A percentile compares a stretch with the other conserved stretches of the same genome.
Conservation (phyloP, 208 protist genomes). For the Leishmania lainsoni region DNA sequence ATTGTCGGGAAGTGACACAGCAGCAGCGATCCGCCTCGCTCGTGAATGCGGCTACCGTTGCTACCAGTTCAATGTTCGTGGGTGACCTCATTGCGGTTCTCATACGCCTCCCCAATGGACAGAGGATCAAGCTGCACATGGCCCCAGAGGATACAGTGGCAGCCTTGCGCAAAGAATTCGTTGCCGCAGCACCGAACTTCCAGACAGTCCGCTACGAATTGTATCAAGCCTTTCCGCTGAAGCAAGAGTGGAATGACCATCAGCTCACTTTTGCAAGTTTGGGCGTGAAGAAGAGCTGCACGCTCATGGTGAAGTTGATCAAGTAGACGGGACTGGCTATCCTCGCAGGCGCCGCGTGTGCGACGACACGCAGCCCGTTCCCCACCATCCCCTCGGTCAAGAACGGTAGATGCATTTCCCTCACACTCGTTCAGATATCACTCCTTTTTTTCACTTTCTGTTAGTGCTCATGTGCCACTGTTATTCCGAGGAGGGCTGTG, state of each 20-base stretch:
- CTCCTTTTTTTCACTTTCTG: not conserved
- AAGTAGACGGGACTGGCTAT: constrained; percentile 8
- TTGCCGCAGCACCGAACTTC: constrained; percentile 53
- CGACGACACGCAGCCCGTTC: not conserved
- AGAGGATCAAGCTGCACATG: constrained; percentile 63
- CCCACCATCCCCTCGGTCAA: not conserved
- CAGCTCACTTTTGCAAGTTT: constrained; percentile 59
- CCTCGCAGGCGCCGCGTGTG: not conserved
- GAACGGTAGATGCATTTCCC: not conserved
- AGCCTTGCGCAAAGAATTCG: constrained; percentile 66
- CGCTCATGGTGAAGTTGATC: constrained; percentile 47
- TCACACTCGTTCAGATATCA: not conserved
- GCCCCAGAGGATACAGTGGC: constrained; percentile 56
- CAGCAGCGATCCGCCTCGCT: not conserved
- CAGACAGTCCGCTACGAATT: constrained; percentile 59
- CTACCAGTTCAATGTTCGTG: constrained; percentile 6
- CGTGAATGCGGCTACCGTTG: not conserved
- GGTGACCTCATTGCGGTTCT: constrained; percentile 57
- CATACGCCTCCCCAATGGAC: constrained; percentile 71
- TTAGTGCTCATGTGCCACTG: not conserved
- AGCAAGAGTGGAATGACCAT: constrained; percentile 58
- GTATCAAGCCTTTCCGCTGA: constrained; percentile 69
- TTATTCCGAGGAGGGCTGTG: not conserved
- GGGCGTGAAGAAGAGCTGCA: constrained; percentile 62
- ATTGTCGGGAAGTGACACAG: constrained; percentile 7